phyloP scores from a whole-genome alignment of 805 yeast genomes.

The Nakazawaea ishiwadae region DNA sequence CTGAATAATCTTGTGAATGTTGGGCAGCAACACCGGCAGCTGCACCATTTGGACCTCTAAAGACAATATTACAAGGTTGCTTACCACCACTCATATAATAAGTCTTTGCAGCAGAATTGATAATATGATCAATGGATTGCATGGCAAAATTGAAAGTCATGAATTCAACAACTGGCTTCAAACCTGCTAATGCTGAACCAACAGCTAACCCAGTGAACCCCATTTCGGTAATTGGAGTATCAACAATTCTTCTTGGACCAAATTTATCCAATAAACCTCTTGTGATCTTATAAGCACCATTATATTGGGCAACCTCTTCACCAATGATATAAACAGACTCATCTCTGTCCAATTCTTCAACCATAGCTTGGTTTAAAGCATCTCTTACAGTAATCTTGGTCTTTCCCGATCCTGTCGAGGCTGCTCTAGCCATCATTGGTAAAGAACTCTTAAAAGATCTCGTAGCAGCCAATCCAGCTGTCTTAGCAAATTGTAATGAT shows the following conservation, averaged over 20 bases:
- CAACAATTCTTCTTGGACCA: conserved; percentile 89
- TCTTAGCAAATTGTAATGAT: conserved; percentile 34
- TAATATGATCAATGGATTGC: conserved; percentile 98
- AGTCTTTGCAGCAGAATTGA: conserved; percentile 98
- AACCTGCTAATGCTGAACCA: conserved; percentile 94
- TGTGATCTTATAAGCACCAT: conserved; percentile 98
- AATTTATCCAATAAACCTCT: conserved; percentile 93
- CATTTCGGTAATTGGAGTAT: conserved; percentile 99
- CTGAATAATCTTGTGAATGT: conserved; percentile 96
- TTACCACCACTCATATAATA: conserved; percentile 99
- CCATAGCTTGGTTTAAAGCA: conserved; percentile 90
- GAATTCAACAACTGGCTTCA: conserved; percentile 96
- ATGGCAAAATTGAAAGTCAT: conserved; percentile 99
- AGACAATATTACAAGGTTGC: conserved; percentile 94
- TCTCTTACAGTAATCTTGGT: conserved; percentile 88
- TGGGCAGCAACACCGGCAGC: conserved; percentile 99
- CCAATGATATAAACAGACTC: conserved; percentile 94
- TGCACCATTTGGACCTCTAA: conserved; percentile 99
- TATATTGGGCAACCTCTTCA: conserved; percentile 98
- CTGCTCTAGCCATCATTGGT: conserved; percentile 31
- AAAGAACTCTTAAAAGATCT: conserved; percentile 22
- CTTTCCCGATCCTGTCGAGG: conserved; percentile 46
- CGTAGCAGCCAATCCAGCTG: conserved; percentile 37
- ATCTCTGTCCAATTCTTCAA: conserved; percentile 96
- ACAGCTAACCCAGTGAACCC: conserved; percentile 95